Evolutionary conservation across 192 early-diverging fungal genomes (phyloP).

Genomic region (Glomus cerebriforme): DNA sequence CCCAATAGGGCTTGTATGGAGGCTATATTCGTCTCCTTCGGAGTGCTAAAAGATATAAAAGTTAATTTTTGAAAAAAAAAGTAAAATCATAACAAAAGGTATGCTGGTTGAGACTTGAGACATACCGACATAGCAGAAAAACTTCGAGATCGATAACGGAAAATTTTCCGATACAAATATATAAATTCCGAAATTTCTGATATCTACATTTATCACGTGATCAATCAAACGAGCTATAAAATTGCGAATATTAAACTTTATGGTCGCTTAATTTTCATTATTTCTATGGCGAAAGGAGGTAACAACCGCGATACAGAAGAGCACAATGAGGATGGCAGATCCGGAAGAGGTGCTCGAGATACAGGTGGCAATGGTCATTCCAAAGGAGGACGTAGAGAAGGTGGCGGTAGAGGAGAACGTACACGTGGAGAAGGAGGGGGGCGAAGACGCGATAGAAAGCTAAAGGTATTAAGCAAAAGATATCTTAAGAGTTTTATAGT

Average conservation of each 20-base stretch:
- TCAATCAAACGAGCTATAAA: not conserved
- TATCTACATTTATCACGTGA: too few relatives aligned
- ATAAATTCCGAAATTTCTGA: too few relatives aligned
- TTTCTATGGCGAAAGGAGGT: not conserved
- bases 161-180: too few relatives aligned
- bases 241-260: not conserved
- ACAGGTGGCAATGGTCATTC: not conserved
- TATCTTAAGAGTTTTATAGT: not conserved
- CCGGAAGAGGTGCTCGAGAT: not conserved
- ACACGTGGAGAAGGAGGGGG: constrained; percentile 27
- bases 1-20: constrained; percentile 15
- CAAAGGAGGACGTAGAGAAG: constrained; percentile 1
- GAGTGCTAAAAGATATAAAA: constrained; percentile 11
- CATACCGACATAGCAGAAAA: not conserved
- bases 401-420: constrained; percentile 12
- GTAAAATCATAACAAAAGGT: not conserved
- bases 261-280: not conserved
- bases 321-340: constrained; percentile 13
- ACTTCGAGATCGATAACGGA: not conserved
- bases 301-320: constrained; percentile 5
- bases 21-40: constrained; percentile 28
- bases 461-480: constrained; percentile 1
- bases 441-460: constrained; percentile 26
- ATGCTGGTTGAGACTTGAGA: not conserved
- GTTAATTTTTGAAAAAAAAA: not conserved